These are phyloP conservation scores for Nicotiana tabacum DNA, from an alignment of 257 asterid genomes.

Conservation along the genomic window DNA sequence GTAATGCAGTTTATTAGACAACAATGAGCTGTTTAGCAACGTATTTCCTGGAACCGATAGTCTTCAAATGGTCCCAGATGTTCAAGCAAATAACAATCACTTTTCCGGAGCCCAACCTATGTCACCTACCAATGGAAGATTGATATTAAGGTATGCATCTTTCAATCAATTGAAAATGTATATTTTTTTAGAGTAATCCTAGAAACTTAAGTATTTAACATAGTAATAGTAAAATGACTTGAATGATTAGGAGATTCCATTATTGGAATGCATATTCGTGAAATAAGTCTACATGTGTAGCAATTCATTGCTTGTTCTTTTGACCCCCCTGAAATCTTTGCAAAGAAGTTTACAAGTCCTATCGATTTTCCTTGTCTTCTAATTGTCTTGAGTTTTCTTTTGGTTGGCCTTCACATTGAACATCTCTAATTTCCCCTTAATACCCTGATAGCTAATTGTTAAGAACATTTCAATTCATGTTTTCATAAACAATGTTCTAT, in stretches of 20 bases:
- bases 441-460: neutral
- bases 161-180: neutral
- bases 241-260: neutral
- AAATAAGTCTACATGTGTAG: neutral
- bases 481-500: neutral
- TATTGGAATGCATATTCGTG: neutral
- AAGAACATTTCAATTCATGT: neutral
- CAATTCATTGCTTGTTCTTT: neutral
- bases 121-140: conserved; percentile 22
- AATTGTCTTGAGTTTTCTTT: neutral
- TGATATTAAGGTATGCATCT: conserved; percentile 36
- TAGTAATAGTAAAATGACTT: neutral
- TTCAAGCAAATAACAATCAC: conserved; percentile 42
- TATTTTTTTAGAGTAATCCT: neutral
- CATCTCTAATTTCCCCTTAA: neutral
- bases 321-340: neutral
- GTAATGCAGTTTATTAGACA: conserved; percentile 64
- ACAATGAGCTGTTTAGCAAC: conserved; percentile 40
- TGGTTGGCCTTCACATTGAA: neutral
- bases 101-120: conserved; percentile 12
- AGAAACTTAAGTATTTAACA: neutral
- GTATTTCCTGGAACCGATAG: conserved; percentile 38
- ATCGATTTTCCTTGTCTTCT: neutral
- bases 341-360: neutral
- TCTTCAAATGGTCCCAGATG: conserved; percentile 52